These are phyloP conservation scores for Helianthus tuberosus DNA, from an alignment of 129 eudicot species.

Conservation along the genomic window DNA sequence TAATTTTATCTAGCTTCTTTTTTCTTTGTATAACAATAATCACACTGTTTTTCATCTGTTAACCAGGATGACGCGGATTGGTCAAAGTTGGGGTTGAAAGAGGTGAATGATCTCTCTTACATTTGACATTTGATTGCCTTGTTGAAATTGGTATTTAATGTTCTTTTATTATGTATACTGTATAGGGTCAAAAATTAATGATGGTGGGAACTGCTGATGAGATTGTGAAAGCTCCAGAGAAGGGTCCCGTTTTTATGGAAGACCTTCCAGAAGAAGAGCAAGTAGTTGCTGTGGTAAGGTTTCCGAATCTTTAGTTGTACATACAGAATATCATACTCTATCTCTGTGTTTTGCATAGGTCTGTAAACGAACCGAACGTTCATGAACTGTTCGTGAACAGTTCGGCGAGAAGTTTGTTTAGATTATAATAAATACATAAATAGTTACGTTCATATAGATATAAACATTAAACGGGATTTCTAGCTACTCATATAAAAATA, in stretches of 20 bases:
- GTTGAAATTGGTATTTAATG: conserved; percentile 2
- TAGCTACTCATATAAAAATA: too few species aligned
- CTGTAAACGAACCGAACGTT: too few species aligned
- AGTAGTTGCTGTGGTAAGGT: conserved; percentile 74
- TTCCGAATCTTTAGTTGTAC: conserved; percentile 11
- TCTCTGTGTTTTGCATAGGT: too few species aligned
- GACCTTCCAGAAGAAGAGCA: conserved; percentile 98
- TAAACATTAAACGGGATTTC: too few species aligned
- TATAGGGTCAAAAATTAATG: conserved; percentile 92
- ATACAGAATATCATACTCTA: too few species aligned
- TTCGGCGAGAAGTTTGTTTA: too few species aligned
- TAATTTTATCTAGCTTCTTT: conserved; percentile 9
- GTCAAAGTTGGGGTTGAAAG: conserved; percentile 90
- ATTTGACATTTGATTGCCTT: conserved; percentile 14
- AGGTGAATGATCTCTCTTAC: conserved; percentile 51
- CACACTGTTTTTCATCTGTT: conserved; percentile 12
- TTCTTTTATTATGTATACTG: conserved; percentile 30
- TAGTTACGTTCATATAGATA: too few species aligned
- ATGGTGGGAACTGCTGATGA: conserved; percentile 99
- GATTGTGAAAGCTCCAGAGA: conserved; percentile 94
- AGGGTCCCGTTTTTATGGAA: conserved; percentile 88
- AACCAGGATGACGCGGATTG: conserved; percentile 95
- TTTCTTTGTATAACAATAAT: conserved; percentile 4
- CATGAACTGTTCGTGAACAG: too few species aligned
- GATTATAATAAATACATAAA: too few species aligned